Evolutionary conservation across 2,329 filamentous ascomycete genomes (phyloP).

Genomic region (Blastomyces gilchristii): DNA sequence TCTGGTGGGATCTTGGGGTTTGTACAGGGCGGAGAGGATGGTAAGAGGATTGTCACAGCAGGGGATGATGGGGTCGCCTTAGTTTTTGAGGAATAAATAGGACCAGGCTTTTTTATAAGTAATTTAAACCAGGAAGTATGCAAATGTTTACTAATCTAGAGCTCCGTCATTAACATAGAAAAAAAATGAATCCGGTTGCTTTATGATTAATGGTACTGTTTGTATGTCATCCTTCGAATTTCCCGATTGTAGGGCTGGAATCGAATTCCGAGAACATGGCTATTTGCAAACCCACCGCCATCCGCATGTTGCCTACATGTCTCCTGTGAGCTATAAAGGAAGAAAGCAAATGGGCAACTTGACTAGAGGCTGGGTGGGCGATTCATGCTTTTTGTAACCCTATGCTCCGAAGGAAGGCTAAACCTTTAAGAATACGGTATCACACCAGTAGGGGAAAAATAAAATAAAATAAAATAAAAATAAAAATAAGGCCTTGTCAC

Average conservation of each 20-base stretch:
- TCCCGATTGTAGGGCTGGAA: not conserved
- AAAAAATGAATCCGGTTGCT: not conserved
- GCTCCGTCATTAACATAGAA: not conserved
- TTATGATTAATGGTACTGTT: not conserved
- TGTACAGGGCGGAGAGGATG: conserved; percentile 61
- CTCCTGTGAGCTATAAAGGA: not conserved
- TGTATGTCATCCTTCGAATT: not conserved
- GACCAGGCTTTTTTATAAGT: not conserved
- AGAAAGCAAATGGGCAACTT: not conserved
- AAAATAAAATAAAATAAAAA: too few species aligned
- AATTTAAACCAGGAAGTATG: not conserved
- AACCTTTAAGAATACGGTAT: not conserved
- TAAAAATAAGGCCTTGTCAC: not conserved
- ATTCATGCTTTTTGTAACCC: not conserved
- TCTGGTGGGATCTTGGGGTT: conserved; percentile 81
- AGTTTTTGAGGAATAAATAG: conserved; percentile 33
- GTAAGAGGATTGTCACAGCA: conserved; percentile 70
- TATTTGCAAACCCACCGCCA: not conserved
- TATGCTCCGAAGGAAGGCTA: not conserved
- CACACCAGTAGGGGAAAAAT: not conserved
- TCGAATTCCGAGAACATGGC: not conserved
- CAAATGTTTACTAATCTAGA: not conserved
- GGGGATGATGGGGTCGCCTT: conserved; percentile 62
- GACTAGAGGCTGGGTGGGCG: not conserved
- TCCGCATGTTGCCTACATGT: not conserved